Evolutionary conservation across 202 grass and related monocot species (phyloP), one percentile per base, ranked within the genome.

Genomic region (Brachypodium distachyon): DNA sequence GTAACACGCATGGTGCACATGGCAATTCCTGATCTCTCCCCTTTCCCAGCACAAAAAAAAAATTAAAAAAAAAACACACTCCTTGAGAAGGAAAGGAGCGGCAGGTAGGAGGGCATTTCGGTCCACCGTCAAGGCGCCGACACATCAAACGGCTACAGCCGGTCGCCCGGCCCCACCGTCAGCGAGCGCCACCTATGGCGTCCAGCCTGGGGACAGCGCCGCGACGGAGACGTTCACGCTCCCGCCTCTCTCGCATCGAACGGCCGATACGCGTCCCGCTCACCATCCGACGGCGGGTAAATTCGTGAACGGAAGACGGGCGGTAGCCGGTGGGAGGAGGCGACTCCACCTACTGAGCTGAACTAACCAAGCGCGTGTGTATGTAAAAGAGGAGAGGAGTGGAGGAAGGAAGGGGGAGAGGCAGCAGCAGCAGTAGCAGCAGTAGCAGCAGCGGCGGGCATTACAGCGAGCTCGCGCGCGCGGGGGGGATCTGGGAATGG

Each of bases 1-100:
- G 75, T 27, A 68, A 63, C 85, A 87, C 85, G 85, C 80, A 62
- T 79, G 75, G 61, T 51, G 85, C 85, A 87, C 80, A 83, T 87
- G 85, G 36, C 75, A n/a, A 53, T 83, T 74, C 43, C 51, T 6
- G 9, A 8, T 65, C 37, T 62, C 7, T 22, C 9, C 19, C 14
- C 0, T 70, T 81, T 39, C 37, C 13, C 21, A 23, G 2, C 37
- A 7, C 7, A 38, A 17, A 12, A 66, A 34, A 32, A 2, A 9
- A 43, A 22, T 0, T 4, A 16, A 34, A 12, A 17, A 54, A 58
- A 69, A 56, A 29, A 21, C 0, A 2, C 17, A 56, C 39, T 61
- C 39, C 18, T 0, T 11, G 50, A 57, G 8, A 47, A 7, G 4
- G 17, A 43, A 18, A 59, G 21, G 26, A 28, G 12, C 80, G 80